Conservation (phyloP, 1,284 basidiomycete species). For the Pascua sp. region DNA sequence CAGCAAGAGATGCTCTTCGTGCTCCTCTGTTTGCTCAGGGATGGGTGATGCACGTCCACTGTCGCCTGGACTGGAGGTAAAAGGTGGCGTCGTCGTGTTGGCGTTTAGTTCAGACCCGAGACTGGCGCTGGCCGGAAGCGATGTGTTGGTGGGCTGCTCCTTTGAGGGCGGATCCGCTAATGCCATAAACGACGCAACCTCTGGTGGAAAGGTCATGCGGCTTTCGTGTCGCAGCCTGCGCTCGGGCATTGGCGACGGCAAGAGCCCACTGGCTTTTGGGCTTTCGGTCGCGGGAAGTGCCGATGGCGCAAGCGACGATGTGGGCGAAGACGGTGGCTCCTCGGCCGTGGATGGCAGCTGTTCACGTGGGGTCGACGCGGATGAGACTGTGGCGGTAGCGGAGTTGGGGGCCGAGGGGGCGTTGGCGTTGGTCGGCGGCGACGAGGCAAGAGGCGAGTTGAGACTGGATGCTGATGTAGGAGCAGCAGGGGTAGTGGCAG, state of each 20-base stretch:
- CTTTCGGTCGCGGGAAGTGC: conserved; percentile 4
- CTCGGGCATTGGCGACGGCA: conserved; percentile 40
- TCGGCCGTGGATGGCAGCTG: no score
- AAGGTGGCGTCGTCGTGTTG: not conserved
- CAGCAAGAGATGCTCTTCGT: not conserved
- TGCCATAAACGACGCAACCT: conserved; percentile 42
- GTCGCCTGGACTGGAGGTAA: conserved; percentile 10
- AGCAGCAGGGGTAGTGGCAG: not conserved
- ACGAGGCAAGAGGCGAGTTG: no score
- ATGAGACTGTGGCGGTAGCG: no score
- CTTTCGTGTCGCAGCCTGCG: conserved; percentile 34
- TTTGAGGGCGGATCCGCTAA: conserved; percentile 25
- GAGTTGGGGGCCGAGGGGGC: no score
- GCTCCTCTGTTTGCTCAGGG: conserved; percentile 12
- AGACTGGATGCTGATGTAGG: not conserved
- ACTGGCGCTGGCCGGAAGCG: not conserved
- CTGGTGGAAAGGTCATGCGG: conserved; percentile 41
- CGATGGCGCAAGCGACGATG: conserved; percentile 9
- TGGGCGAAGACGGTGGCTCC: no score
- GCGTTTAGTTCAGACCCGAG: no score
- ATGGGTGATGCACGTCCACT: conserved; percentile 17
- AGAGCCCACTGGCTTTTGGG: conserved; percentile 12
- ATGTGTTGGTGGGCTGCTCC: not conserved
- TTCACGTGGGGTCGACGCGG: no score
- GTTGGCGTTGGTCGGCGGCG: no score